Conservation (phyloP, 495 filamentous ascomycete species). For the Daldinia vernicosa region DNA sequence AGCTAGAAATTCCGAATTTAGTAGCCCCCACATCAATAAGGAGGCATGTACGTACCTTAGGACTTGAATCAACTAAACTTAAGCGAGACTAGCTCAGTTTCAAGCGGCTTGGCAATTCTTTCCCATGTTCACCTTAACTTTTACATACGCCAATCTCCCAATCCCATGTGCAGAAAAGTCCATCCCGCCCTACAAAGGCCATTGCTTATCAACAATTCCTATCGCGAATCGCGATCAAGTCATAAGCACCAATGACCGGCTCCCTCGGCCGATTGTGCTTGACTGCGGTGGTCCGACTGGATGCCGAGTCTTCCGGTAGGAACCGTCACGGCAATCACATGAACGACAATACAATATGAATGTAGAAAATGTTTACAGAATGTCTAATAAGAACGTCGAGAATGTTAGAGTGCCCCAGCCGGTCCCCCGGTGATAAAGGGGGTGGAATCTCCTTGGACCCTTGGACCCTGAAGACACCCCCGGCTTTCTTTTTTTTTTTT, state of each 20-base stretch:
- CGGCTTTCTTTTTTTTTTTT: conserved; percentile 2
- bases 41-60: not conserved
- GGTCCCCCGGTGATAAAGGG: not conserved
- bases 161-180: not conserved
- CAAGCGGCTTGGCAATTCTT: not conserved
- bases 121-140: not conserved
- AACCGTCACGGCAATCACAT: conserved; percentile 1
- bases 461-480: conserved; percentile 4
- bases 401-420: not conserved
- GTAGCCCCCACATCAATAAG: not conserved
- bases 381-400: conserved; percentile 1
- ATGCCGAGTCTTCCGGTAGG: conserved; percentile 39
- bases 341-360: not conserved
- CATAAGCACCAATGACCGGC: conserved; percentile 13
- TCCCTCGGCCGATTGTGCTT: conserved; percentile 22
- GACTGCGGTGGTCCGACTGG: conserved; percentile 25
- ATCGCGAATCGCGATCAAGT: not conserved
- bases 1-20: too few relatives aligned
- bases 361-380: not conserved
- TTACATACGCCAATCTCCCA: not conserved
- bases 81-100: not conserved
- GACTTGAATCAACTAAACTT: not conserved
- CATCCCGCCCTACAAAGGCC: not conserved
- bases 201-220: not conserved
- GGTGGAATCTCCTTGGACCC: conserved; percentile 9